These are phyloP conservation scores for Chytriomyces sp. DNA, from an alignment of 192 early-diverging fungal genomes.

Conservation along the genomic window DNA sequence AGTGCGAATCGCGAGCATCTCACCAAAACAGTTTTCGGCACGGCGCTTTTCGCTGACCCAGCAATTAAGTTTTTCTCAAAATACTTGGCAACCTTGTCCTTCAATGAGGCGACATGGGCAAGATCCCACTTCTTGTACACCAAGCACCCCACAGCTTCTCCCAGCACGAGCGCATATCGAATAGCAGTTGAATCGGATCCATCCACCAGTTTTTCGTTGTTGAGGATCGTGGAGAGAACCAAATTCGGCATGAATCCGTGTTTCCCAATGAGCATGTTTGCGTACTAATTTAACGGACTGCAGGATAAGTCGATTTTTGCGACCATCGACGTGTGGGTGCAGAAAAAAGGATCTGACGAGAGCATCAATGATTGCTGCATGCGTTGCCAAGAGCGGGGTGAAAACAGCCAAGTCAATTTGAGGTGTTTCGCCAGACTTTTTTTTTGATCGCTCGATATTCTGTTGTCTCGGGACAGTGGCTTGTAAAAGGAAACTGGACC, in stretches of 20 bases:
- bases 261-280: conserved; percentile 31
- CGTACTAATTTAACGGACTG: conserved; percentile 48
- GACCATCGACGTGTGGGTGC: conserved; percentile 18
- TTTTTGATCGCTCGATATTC: not conserved
- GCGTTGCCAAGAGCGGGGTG: not conserved
- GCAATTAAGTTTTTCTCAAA: conserved; percentile 57
- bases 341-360: not conserved
- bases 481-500: not conserved
- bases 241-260: conserved; percentile 29
- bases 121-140: conserved; percentile 25
- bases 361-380: not conserved
- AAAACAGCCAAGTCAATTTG: conserved; percentile 1
- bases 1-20: conserved; percentile 22
- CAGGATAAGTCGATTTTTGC: conserved; percentile 58
- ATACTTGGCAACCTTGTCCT: conserved; percentile 61
- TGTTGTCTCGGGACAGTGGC: not conserved
- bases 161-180: conserved; percentile 9
- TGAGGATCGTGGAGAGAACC: conserved; percentile 3
- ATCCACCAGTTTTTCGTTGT: conserved; percentile 17
- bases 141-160: conserved; percentile 5
- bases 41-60: conserved; percentile 57
- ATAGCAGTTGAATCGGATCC: conserved; percentile 7
- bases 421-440: not conserved
- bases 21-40: conserved; percentile 52
- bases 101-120: conserved; percentile 39